A percentile compares a stretch with the other conserved stretches of the same genome.
phyloP scores from a whole-genome alignment of 2,329 filamentous ascomycete genomes.

The Fusarium palustre region DNA sequence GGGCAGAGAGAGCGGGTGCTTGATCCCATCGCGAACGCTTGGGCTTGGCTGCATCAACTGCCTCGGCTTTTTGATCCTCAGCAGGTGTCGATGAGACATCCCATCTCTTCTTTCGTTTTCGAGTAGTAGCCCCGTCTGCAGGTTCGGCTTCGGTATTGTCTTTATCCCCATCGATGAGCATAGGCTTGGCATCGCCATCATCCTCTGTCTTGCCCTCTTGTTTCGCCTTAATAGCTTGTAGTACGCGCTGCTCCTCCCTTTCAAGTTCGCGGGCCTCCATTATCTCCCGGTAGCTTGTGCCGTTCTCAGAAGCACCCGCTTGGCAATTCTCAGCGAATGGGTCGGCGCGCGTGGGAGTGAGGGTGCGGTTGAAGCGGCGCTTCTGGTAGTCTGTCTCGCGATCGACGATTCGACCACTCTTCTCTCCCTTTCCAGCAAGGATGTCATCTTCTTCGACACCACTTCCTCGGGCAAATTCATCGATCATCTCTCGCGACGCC shows the following conservation, averaged over 20 bases:
- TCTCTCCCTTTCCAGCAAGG: conserved; percentile 82
- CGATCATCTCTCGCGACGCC: conserved; percentile 88
- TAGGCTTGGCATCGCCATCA: conserved; percentile 77
- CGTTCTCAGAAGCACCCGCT: conserved; percentile 74
- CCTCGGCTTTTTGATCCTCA: conserved; percentile 63
- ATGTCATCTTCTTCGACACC: conserved; percentile 94
- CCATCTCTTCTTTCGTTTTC: conserved; percentile 96
- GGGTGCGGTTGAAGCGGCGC: conserved; percentile 86
- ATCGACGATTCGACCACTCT: conserved; percentile 89
- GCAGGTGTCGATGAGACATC: conserved; percentile 76
- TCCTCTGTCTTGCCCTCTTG: conserved; percentile 66
- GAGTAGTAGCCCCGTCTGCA: conserved; percentile 71
- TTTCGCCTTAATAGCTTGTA: conserved; percentile 82
- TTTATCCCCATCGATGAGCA: conserved; percentile 78
- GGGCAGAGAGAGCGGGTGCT: conserved; percentile 69
- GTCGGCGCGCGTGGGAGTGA: conserved; percentile 88
- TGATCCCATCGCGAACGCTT: conserved; percentile 93
- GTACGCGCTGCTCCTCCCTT: conserved; percentile 90
- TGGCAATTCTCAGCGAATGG: conserved; percentile 83
- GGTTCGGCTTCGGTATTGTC: conserved; percentile 79
- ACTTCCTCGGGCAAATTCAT: conserved; percentile 87
- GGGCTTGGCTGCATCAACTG: conserved; percentile 67
- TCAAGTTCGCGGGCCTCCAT: conserved; percentile 94
- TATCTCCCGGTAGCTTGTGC: conserved; percentile 85
- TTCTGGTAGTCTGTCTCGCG: conserved; percentile 98